Evolutionary conservation across 306 rosid genomes (phyloP).

Genomic region (Sechiopsis laciniata): DNA sequence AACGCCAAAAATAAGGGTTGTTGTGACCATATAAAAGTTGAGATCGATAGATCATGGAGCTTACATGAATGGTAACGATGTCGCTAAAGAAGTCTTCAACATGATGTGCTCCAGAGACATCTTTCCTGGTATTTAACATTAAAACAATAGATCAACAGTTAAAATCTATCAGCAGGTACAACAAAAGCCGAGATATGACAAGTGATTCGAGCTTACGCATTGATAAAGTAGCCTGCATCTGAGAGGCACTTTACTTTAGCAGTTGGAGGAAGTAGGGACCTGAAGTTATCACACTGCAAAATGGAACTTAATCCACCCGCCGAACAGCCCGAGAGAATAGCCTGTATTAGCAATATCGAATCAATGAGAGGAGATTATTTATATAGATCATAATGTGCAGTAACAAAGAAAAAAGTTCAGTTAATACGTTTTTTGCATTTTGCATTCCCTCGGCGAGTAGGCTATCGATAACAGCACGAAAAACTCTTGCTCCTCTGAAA

Average conservation of each 20-base stretch:
- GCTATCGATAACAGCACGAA: constrained; percentile 54
- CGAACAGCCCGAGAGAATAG: constrained; percentile 89
- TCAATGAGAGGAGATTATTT: neutral
- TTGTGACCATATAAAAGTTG: neutral
- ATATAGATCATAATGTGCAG: neutral
- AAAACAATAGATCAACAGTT: neutral
- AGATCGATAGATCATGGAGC: constrained; percentile 20
- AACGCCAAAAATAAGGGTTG: neutral
- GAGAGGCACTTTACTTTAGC: constrained; percentile 75
- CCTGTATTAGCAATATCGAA: constrained; percentile 36
- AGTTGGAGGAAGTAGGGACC: constrained; percentile 45
- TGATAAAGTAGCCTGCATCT: constrained; percentile 91
- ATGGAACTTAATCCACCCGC: constrained; percentile 91
- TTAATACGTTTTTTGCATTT: constrained; percentile 61
- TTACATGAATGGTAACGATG: constrained; percentile 70
- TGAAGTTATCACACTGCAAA: constrained; percentile 77
- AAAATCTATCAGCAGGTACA: neutral
- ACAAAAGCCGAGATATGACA: neutral
- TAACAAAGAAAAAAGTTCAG: neutral
- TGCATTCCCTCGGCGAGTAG: constrained; percentile 81
- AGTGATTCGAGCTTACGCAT: constrained; percentile 41
- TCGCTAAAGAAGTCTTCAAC: constrained; percentile 47
- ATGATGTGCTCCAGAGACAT: constrained; percentile 66
- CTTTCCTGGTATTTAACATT: constrained; percentile 54
- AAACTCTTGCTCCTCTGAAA: constrained; percentile 89